A percentile compares a stretch with the other conserved stretches of the same genome.
These are phyloP conservation scores for Metarhizium humberi DNA, from an alignment of 2,329 filamentous ascomycete genomes.

Conservation along the genomic window DNA sequence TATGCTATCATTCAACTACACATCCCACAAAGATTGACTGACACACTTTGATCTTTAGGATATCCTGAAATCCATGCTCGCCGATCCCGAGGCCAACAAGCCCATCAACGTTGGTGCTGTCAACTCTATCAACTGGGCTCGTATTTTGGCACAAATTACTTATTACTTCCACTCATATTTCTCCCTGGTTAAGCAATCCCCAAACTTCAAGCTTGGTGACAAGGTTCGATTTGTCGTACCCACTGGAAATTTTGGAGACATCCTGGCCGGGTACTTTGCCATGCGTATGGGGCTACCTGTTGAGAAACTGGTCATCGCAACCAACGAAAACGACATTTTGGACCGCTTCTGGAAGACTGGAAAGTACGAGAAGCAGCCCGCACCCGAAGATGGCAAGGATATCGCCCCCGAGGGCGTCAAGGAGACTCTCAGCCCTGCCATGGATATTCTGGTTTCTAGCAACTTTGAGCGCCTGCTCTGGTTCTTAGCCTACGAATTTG, in stretches of 20 bases:
- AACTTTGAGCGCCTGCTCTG: conserved; percentile 96
- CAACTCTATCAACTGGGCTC: conserved; percentile 93
- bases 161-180: conserved; percentile 98
- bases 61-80: conserved; percentile 88
- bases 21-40: conserved; percentile 44
- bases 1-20: conserved; percentile 22
- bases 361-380: conserved; percentile 76
- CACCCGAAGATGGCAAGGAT: conserved; percentile 33
- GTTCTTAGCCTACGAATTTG: conserved; percentile 76
- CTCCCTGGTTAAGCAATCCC: conserved; percentile 53
- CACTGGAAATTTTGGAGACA: conserved; percentile 94
- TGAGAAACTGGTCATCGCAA: conserved; percentile 84
- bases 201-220: conserved; percentile 53
- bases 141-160: conserved; percentile 91
- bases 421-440: conserved; percentile 87
- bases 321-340: conserved; percentile 96
- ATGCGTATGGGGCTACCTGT: conserved; percentile 80
- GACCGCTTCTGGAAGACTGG: conserved; percentile 91
- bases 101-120: conserved; percentile 81
- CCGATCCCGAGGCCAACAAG: conserved; percentile 73
- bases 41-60: conserved; percentile 56
- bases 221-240: conserved; percentile 81
- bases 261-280: conserved; percentile 88
- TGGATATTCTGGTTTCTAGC: conserved; percentile 94
- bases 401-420: conserved; percentile 65